Evolutionary conservation across 192 early-diverging fungal species (phyloP).

Genomic region (Phlyctochytrium arcticum): DNA sequence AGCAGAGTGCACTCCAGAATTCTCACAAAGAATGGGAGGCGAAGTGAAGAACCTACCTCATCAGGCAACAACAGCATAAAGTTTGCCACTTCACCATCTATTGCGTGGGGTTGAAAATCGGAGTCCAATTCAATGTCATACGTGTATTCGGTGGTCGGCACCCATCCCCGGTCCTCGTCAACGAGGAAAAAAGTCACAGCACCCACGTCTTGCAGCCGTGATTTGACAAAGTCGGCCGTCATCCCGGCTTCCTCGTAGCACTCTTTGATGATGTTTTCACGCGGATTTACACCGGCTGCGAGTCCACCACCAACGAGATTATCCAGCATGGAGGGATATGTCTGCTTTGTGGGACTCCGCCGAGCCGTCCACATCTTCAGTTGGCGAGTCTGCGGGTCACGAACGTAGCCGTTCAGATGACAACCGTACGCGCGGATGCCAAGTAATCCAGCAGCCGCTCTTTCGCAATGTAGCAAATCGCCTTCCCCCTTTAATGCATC

Average conservation of each 20-base stretch:
- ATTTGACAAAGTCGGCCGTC: neutral
- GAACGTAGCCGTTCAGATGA: slow-evolving; percentile 80
- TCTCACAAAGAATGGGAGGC: neutral
- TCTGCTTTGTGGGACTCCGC: slow-evolving; percentile 74
- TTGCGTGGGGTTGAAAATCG: slow-evolving; percentile 58
- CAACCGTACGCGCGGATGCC: slow-evolving; percentile 84
- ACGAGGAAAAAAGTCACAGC: slow-evolving; percentile 68
- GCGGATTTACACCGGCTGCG: slow-evolving; percentile 49
- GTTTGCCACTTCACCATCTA: slow-evolving; percentile 82
- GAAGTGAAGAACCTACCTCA: slow-evolving; percentile 40
- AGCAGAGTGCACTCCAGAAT: neutral
- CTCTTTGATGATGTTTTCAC: slow-evolving; percentile 77
- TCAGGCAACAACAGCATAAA: slow-evolving; percentile 70
- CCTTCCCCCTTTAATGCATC: neutral
- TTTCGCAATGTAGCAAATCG: slow-evolving; percentile 57
- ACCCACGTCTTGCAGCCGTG: slow-evolving; percentile 39
- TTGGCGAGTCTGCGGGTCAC: slow-evolving; percentile 16
- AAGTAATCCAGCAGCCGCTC: slow-evolving; percentile 73
- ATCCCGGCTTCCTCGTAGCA: slow-evolving; percentile 87
- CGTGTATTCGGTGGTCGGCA: slow-evolving; percentile 80
- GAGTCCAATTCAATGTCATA: slow-evolving; percentile 77
- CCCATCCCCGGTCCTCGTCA: slow-evolving; percentile 47
- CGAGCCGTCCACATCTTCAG: slow-evolving; percentile 86
- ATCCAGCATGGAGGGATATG: slow-evolving; percentile 75
- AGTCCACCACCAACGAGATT: slow-evolving; percentile 63